These are phyloP conservation scores for Pleurostoma richardsiae DNA, from an alignment of 2,329 filamentous ascomycete species.

Conservation along the genomic window DNA sequence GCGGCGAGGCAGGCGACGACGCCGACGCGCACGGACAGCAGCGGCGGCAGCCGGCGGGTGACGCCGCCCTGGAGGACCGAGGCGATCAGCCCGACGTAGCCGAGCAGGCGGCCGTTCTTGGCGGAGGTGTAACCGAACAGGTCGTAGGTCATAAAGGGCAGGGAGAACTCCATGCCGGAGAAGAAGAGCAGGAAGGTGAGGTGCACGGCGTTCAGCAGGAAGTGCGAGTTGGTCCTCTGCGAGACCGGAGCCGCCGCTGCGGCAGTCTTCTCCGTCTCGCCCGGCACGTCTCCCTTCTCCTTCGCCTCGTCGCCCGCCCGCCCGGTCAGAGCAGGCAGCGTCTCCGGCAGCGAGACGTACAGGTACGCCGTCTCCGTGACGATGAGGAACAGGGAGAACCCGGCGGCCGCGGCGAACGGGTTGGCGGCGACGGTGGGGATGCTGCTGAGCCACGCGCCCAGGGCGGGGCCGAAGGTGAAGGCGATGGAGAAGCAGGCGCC, in stretches of 20 bases:
- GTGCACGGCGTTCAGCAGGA: constrained; percentile 78
- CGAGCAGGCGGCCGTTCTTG: constrained; percentile 79
- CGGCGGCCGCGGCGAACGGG: constrained; percentile 88
- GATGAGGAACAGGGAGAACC: constrained; percentile 79
- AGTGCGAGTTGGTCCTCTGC: constrained; percentile 74
- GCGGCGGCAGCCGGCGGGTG: constrained; percentile 76
- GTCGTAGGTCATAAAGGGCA: constrained; percentile 96
- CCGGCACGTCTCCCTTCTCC: constrained; percentile 17
- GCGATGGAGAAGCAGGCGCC: constrained; percentile 95
- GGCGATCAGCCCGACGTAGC: constrained; percentile 86
- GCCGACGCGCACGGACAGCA: constrained; percentile 74
- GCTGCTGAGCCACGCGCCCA: constrained; percentile 80
- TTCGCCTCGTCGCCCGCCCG: constrained; percentile 11
- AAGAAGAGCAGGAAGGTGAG: constrained; percentile 94
- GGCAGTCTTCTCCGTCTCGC: constrained; percentile 13
- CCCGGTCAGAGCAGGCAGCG: constrained; percentile 57
- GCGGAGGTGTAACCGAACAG: constrained; percentile 78
- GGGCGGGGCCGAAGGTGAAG: constrained; percentile 90
- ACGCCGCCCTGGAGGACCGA: constrained; percentile 92
- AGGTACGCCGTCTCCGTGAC: constrained; percentile 84
- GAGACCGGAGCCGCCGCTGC: constrained; percentile 14
- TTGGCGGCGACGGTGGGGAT: constrained; percentile 78
- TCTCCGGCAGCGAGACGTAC: constrained; percentile 82
- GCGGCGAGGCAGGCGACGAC: constrained; percentile 72
- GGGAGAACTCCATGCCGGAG: constrained; percentile 90